Conservation (phyloP, 192 early-diverging fungal genomes). For the Dispira simplex region DNA sequence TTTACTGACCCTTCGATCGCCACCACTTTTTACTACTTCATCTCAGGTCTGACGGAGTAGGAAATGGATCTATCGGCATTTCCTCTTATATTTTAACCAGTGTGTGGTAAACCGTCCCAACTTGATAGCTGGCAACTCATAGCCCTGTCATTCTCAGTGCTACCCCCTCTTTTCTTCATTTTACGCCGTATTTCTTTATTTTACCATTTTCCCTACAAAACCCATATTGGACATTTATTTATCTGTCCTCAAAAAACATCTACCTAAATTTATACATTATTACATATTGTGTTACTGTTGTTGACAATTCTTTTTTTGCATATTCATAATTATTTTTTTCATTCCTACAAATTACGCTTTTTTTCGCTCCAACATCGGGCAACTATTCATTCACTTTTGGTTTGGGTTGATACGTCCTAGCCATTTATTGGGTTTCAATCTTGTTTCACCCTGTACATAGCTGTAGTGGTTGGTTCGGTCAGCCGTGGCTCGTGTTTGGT, state of each 20-base stretch:
- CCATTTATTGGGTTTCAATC: neutral
- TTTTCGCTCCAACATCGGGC: neutral
- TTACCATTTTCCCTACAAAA: neutral
- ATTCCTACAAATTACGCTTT: neutral
- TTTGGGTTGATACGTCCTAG: neutral
- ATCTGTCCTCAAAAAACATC: neutral
- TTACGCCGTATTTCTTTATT: neutral
- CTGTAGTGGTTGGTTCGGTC: neutral
- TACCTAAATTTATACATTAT: neutral
- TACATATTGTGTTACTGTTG: neutral
- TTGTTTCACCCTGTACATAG: neutral
- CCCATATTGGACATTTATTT: neutral
- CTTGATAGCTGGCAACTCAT: neutral
- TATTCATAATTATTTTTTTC: neutral
- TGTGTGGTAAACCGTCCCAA: neutral
- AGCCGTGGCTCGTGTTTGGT: neutral
- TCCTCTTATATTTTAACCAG: neutral
- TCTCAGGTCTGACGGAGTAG: neutral
- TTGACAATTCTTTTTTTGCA: neutral
- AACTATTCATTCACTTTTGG: neutral
- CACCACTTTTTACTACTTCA: neutral
- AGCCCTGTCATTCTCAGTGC: neutral
- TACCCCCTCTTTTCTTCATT: neutral
- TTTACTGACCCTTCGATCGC: neutral
- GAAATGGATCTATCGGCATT: too few relatives aligned